Evolutionary conservation across 1,284 basidiomycete genomes (phyloP).

Genomic region (Pascua guehoae): DNA sequence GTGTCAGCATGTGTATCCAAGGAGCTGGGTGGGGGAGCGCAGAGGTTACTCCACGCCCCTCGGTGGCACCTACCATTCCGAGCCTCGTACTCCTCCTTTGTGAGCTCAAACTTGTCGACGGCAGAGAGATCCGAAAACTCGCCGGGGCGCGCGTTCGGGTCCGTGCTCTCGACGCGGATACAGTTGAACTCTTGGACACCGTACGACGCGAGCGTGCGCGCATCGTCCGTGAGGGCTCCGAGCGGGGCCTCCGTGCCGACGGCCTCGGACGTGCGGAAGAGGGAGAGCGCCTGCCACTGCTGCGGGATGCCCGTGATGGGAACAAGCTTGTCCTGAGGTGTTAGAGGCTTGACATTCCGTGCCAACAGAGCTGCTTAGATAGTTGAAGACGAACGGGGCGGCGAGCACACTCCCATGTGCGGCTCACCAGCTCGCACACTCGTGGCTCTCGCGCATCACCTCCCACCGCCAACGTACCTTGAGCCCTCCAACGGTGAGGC

Average conservation of each 20-base stretch:
- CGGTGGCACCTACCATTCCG: slow-evolving; percentile 59
- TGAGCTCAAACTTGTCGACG: slow-evolving; percentile 91
- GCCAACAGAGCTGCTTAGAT: too few relatives aligned
- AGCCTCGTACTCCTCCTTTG: slow-evolving; percentile 73
- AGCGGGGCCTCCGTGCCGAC: slow-evolving; percentile 48
- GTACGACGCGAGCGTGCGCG: slow-evolving; percentile 67
- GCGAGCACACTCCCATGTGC: too few relatives aligned
- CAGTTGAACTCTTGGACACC: slow-evolving; percentile 55
- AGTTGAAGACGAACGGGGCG: too few relatives aligned
- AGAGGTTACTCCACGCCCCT: slow-evolving; percentile 1
- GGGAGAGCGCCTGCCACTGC: slow-evolving; percentile 63
- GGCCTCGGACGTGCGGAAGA: slow-evolving; percentile 61
- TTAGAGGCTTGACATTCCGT: not conserved
- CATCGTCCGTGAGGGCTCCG: slow-evolving; percentile 62
- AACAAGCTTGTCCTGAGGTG: slow-evolving; percentile 70
- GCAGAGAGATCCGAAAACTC: slow-evolving; percentile 75
- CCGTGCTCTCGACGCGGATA: slow-evolving; percentile 72
- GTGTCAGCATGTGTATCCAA: not conserved
- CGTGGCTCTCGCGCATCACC: not conserved
- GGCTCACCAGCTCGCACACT: not conserved
- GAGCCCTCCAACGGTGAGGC: slow-evolving; percentile 67
- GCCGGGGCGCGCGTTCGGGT: slow-evolving; percentile 58
- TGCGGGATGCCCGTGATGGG: slow-evolving; percentile 84
- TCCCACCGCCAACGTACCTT: slow-evolving; percentile 58
- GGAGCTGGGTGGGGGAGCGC: not conserved